Conservation (phyloP, 1,284 basidiomycete species). For the Ustilago nuda region DNA sequence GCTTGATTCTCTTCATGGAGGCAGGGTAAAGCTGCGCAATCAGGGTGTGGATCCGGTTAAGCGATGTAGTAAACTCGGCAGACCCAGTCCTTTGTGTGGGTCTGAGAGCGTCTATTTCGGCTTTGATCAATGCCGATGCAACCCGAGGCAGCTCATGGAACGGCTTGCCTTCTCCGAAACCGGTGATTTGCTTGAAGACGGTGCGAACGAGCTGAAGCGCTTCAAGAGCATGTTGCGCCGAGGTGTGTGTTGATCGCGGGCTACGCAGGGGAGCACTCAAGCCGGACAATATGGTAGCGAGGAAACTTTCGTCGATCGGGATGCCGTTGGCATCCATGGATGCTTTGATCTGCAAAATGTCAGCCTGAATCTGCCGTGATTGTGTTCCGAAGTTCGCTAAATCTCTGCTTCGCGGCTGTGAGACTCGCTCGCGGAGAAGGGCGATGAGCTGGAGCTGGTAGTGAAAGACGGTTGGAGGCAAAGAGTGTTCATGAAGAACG, state of each 20-base stretch:
- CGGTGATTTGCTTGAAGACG: not conserved
- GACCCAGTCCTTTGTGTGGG: too few species aligned
- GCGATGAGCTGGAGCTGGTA: conserved; percentile 39
- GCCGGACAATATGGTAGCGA: conserved; percentile 28
- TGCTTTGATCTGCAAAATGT: conserved; percentile 17
- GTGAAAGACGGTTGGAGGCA: conserved; percentile 17
- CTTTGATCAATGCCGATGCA: conserved; percentile 12
- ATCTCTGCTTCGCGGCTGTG: not conserved
- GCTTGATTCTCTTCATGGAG: not conserved
- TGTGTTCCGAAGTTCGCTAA: conserved; percentile 3
- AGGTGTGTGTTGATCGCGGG: not conserved
- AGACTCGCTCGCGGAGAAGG: conserved; percentile 12
- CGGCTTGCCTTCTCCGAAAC: too few species aligned
- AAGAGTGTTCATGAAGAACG: not conserved
- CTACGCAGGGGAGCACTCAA: conserved; percentile 37
- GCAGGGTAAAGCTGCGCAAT: conserved; percentile 7
- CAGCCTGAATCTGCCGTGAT: conserved; percentile 10
- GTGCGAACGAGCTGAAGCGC: conserved; percentile 15
- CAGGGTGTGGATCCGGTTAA: not conserved
- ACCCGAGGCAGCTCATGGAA: conserved; percentile 1
- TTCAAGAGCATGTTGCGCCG: conserved; percentile 1
- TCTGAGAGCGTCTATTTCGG: conserved; percentile 29
- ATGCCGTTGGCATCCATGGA: conserved; percentile 28
- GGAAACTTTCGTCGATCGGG: conserved; percentile 28
- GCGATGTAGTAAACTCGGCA: not conserved